These are phyloP conservation scores for Actinidia arguta DNA, from an alignment of 179 eudicot genomes.

Conservation along the genomic window DNA sequence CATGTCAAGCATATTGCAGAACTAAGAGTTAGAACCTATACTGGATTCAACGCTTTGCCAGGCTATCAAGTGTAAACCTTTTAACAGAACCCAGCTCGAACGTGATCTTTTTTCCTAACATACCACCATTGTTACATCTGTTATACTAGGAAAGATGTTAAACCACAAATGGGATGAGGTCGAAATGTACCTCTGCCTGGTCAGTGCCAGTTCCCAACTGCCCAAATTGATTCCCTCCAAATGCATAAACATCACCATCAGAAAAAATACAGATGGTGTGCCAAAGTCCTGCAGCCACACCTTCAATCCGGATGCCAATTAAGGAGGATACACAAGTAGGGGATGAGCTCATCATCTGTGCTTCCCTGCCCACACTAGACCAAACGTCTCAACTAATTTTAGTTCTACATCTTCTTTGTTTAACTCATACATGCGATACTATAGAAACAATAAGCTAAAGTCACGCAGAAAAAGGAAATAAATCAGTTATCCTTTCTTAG, in stretches of 20 bases:
- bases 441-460: not conserved
- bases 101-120: no score
- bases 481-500: conserved; percentile 37
- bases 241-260: conserved; percentile 87
- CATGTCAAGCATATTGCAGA: not conserved
- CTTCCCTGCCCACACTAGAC: conserved; percentile 97
- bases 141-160: not conserved
- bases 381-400: conserved; percentile 20
- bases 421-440: not conserved
- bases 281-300: conserved; percentile 96
- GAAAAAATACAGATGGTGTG: conserved; percentile 88
- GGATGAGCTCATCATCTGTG: conserved; percentile 92
- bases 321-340: conserved; percentile 92
- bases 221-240: conserved; percentile 99
- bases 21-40: not conserved
- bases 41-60: no score
- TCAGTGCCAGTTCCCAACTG: conserved; percentile 96
- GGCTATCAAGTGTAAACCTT: no score
- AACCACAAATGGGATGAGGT: not conserved
- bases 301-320: conserved; percentile 73
- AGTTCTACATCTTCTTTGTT: not conserved
- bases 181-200: conserved; percentile 87
- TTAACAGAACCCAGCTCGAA: no score
- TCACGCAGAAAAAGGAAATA: conserved; percentile 23
- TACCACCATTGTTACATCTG: not conserved